phyloP scores from a whole-genome alignment of 2,329 filamentous ascomycete species.

The Sodiomyces alkalinus region DNA sequence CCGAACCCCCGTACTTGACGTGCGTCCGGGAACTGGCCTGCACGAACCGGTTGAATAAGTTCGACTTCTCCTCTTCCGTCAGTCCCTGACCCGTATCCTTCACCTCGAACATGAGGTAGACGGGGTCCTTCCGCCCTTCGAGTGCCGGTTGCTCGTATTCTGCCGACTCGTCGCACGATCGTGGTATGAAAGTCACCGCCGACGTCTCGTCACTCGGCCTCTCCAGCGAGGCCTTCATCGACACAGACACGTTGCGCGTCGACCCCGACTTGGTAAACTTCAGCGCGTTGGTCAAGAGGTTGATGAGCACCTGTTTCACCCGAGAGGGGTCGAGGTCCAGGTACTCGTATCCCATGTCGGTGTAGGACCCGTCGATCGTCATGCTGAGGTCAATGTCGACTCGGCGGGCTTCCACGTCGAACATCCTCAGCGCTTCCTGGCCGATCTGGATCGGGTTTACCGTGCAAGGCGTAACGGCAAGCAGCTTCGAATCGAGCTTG shows the following conservation, averaged over 20 bases:
- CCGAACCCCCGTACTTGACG: conserved; percentile 65
- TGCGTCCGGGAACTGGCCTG: conserved; percentile 65
- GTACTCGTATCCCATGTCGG: conserved; percentile 43
- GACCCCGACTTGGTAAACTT: conserved; percentile 60
- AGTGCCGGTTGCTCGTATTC: conserved; percentile 20
- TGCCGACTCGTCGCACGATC: conserved; percentile 28
- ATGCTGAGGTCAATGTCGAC: conserved; percentile 53
- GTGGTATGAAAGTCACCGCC: conserved; percentile 46
- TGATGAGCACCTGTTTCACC: conserved; percentile 66
- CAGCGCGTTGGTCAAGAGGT: conserved; percentile 66
- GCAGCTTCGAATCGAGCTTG: conserved; percentile 60
- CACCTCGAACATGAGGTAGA: conserved; percentile 58
- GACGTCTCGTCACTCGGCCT: conserved; percentile 24
- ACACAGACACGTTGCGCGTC: conserved; percentile 37
- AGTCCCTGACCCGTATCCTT: conserved; percentile 65
- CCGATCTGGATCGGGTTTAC: conserved; percentile 53
- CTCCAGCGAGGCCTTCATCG: conserved; percentile 26
- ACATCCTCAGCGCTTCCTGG: conserved; percentile 58
- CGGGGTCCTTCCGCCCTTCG: conserved; percentile 24
- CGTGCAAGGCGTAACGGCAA: conserved; percentile 56
- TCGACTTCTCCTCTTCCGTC: conserved; percentile 53
- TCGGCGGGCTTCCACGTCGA: conserved; percentile 57
- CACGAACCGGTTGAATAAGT: conserved; percentile 64
- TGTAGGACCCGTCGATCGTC: conserved; percentile 46
- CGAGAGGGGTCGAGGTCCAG: conserved; percentile 57